Base-by-base conservation (phyloP, 768 basidiomycete genomes). In the Russula abietina region DNA sequence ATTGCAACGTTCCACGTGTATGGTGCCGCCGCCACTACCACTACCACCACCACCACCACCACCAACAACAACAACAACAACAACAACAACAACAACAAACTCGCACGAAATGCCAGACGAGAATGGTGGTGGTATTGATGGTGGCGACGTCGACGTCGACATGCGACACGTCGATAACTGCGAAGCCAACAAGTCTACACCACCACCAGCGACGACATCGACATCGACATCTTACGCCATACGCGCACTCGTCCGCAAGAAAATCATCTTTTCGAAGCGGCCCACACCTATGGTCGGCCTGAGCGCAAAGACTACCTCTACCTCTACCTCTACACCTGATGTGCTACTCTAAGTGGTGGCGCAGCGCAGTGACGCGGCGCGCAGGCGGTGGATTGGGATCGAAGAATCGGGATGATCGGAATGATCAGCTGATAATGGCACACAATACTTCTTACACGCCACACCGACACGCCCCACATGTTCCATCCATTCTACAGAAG, bases 261-360 rank as follows among this genome's bases (percentile, higher is more conserved):
- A 94, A 71, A 83, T 94, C 30, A 79, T 91, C 16, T 94, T 94
- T 70, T 81, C 88, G 43, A 93, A 89, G 70, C 77, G 91, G 49
- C 92, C 89, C 0, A 90, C 28, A 30, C 28, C 28, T 30, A 30
- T 30, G 28, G 28, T 30, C 28, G 28, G 28, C 28, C 28, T 30
- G 28, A 30, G 28, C 28, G 28, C 28, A 30, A 30, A 30, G 28
- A 30, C 28, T 30, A n/a, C n/a, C n/a, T n/a, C n/a, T n/a, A n/a
- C n/a, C n/a, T n/a, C n/a, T n/a, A n/a, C n/a, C n/a, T n/a, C n/a
- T n/a, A n/a, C n/a, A 30, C 28, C 28, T 30, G 5, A 30, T 30
- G 28, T 30, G n/a, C 28, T 30, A 30, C 28, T 30, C 28, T 5
- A 30, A 30, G 28, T 30, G 28, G 28, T 30, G 28, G 28, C 28